These are phyloP conservation scores for Solanum chacoense DNA, from an alignment of 305 asterid species.

Conservation along the genomic window DNA sequence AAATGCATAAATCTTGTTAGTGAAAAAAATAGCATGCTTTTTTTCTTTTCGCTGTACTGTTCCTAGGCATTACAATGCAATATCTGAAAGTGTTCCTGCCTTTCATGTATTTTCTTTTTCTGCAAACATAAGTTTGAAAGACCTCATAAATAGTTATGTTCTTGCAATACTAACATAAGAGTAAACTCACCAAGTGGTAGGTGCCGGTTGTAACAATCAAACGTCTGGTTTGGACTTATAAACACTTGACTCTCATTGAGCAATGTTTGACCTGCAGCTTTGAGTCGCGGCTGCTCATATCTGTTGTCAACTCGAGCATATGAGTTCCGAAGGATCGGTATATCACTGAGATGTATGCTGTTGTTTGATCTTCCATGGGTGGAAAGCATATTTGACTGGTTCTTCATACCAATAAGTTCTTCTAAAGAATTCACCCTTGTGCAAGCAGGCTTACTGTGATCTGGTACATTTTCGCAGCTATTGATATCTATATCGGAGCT, in stretches of 20 bases:
- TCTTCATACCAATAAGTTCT: conserved; percentile 25
- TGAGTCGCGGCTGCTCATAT: conserved; percentile 12
- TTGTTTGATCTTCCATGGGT: conserved; percentile 15
- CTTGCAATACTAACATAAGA: background rate
- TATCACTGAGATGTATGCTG: background rate
- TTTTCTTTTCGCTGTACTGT: background rate
- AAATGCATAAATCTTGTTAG: background rate
- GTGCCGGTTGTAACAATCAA: conserved; percentile 21
- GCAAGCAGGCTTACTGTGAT: conserved; percentile 22
- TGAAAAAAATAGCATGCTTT: background rate
- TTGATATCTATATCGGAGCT: conserved; percentile 19
- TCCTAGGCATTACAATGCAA: background rate
- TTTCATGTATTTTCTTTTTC: background rate
- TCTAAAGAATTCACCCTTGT: conserved; percentile 27
- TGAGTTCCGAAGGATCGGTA: conserved; percentile 14
- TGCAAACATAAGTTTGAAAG: background rate
- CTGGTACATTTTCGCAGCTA: conserved; percentile 12
- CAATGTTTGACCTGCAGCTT: conserved; percentile 10
- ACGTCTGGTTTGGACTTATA: conserved; percentile 5
- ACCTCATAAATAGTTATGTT: background rate
- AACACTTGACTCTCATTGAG: conserved; percentile 12
- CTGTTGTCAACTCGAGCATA: conserved; percentile 23
- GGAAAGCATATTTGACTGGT: conserved; percentile 6
- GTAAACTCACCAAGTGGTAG: conserved; percentile 32
- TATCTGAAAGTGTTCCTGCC: background rate